Base-by-base conservation (phyloP, 2,329 filamentous ascomycete species). In the Fusarium begoniae region DNA sequence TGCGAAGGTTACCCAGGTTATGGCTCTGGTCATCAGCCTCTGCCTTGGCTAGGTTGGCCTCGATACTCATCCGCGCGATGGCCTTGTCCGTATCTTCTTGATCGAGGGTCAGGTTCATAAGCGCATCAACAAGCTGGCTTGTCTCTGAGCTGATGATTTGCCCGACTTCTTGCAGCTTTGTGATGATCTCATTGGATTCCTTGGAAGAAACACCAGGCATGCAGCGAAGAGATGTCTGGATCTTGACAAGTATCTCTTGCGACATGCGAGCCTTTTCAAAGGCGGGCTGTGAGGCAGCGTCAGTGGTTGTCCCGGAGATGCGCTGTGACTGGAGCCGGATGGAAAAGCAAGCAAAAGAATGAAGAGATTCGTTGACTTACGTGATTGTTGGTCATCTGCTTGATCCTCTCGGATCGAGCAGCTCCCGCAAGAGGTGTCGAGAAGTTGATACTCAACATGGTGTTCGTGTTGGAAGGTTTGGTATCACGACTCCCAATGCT, bases 401-500 rank as follows among this genome's bases (percentile, higher is more conserved):
- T 81, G 61, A 84, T 80, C 54, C 80, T 77, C 62, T 83, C 81
- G 8, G 77, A 73, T 8, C 83, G 81, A 51, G 81, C 81, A 67
- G 78, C 73, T 41, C 82, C 83, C 8, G 80, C 78, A 2, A 84
- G 79, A n/a, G 83, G 82, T 30, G 81, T 80, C n/a, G 80, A 80
- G 58, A 84, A 84, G 76, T 83, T 81, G 60, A 84, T 80, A 18
- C 81, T 81, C 47, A 84, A 69, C 82, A 83, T 83, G 32, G 66
- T 78, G 37, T 54, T 62, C 37, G 65, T 78, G 30, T 56, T 62
- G n/a, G 54, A 56, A 37, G 60, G 50, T 44, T 75, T 75, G 37
- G 57, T 75, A 43, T 59, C 53, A 48, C 57, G 63, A 7, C 72
- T 72, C 43, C 51, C 69, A 8, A 43, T 73, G 65, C 72, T 72